Evolutionary conservation across 2,329 filamentous ascomycete species (phyloP).

Genomic region (Hypoxylon sp.): DNA sequence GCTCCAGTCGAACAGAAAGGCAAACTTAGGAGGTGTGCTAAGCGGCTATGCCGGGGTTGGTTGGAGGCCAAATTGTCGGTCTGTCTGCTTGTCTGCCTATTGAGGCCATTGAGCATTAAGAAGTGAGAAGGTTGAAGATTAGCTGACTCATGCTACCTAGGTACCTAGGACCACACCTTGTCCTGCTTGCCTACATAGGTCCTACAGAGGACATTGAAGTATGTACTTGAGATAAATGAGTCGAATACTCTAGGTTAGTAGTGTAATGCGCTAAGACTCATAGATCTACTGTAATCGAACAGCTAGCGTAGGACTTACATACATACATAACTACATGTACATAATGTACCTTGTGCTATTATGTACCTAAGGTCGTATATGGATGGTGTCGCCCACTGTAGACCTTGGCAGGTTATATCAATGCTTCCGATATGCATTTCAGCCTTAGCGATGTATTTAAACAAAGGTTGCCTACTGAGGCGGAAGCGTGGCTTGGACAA

Average conservation of each 20-base stretch:
- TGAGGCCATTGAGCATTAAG: not conserved
- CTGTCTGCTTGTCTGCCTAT: conserved; percentile 2
- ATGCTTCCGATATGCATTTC: conserved; percentile 1
- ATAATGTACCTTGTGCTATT: not conserved
- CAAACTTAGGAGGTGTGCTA: conserved; percentile 1
- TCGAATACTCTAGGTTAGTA: not conserved
- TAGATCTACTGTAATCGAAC: not conserved
- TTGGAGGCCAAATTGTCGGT: conserved; percentile 8
- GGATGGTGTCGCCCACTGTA: not conserved
- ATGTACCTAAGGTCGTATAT: not conserved
- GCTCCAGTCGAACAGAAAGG: not conserved
- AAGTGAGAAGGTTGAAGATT: not conserved
- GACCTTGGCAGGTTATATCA: not conserved
- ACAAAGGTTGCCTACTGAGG: conserved; percentile 6
- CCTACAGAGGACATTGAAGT: not conserved
- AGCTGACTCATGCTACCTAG: conserved; percentile 5
- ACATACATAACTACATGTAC: too few relatives aligned
- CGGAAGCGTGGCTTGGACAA: conserved; percentile 7
- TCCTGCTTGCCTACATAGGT: not conserved
- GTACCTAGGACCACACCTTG: not conserved
- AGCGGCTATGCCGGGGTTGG: not conserved
- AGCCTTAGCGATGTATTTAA: not conserved
- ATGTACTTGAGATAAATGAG: not conserved
- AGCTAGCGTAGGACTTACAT: conserved; percentile 2
- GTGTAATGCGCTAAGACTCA: not conserved